Evolutionary conservation across 208 protist genomes (phyloP).

Genomic region (Leishmania turanica): DNA sequence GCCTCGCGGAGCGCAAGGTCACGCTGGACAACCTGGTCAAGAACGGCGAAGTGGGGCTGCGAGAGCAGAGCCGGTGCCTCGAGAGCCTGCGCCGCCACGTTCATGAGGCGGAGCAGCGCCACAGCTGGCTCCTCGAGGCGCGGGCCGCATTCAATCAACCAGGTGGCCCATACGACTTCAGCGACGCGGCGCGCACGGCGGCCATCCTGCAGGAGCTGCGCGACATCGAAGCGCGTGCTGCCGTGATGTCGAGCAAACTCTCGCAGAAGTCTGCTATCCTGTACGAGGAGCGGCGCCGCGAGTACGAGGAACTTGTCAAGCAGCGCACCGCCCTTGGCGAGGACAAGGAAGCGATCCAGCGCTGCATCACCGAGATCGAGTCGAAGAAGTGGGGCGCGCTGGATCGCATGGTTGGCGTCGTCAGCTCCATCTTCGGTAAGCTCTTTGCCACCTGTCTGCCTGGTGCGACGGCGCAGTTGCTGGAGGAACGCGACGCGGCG

Average conservation of each 20-base stretch:
- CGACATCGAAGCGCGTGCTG: conserved; percentile 73
- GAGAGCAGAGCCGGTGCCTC: conserved; percentile 43
- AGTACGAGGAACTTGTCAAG: conserved; percentile 96
- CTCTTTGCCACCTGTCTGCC: conserved; percentile 98
- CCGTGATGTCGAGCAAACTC: conserved; percentile 77
- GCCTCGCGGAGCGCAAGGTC: conserved; percentile 55
- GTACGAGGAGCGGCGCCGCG: conserved; percentile 95
- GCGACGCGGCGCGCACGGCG: conserved; percentile 56
- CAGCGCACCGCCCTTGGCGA: conserved; percentile 94
- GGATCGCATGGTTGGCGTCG: conserved; percentile 95
- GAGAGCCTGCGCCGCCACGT: conserved; percentile 54
- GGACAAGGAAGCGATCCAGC: conserved; percentile 97
- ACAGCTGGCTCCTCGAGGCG: conserved; percentile 63
- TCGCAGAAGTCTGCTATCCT: conserved; percentile 95
- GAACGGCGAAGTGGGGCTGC: conserved; percentile 82
- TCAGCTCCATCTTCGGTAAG: conserved; percentile 96
- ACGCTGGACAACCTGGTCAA: conserved; percentile 71
- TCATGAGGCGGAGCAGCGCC: conserved; percentile 66
- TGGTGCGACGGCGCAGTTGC: conserved; percentile 91
- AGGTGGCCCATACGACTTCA: conserved; percentile 68
- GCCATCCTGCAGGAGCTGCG: conserved; percentile 71
- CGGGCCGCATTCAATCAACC: conserved; percentile 46
- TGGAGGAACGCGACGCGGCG: conserved; percentile 83
- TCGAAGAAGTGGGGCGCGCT: conserved; percentile 98
- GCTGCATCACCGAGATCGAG: conserved; percentile 97